These are phyloP conservation scores for Tetracladium marchalianum DNA, from an alignment of 495 filamentous ascomycete species.

Conservation along the genomic window DNA sequence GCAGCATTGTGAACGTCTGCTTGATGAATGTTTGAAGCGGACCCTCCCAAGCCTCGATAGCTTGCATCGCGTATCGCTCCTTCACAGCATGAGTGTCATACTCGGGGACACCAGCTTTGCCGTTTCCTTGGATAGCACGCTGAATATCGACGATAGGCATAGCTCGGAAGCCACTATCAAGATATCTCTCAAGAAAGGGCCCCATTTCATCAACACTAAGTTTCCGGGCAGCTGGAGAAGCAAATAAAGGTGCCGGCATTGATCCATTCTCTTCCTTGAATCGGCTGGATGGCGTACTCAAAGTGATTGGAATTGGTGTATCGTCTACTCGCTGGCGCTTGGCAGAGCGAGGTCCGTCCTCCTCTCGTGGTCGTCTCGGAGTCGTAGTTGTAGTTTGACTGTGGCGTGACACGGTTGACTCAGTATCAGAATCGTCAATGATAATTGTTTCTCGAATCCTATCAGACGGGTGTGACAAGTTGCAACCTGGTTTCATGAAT, in stretches of 20 bases:
- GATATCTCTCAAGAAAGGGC: neutral
- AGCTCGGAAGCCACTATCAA: constrained; percentile 1
- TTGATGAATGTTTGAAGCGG: constrained; percentile 10
- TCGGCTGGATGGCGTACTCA: neutral
- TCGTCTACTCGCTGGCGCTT: neutral
- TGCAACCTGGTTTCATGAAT: constrained; percentile 32
- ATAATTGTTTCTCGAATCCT: neutral
- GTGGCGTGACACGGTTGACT: neutral
- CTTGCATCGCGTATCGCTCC: constrained; percentile 1
- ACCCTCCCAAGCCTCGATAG: constrained; percentile 7
- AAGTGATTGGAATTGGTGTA: neutral
- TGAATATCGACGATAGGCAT: constrained; percentile 8
- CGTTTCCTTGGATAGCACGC: neutral
- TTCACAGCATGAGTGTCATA: neutral
- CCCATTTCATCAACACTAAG: no score
- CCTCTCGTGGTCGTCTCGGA: neutral
- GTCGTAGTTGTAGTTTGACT: neutral
- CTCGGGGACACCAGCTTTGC: constrained; percentile 9
- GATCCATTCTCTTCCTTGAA: neutral
- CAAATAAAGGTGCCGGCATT: neutral
- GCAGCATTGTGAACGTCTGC: constrained; percentile 3
- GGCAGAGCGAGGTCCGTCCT: neutral
- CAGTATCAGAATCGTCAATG: neutral
- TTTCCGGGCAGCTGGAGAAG: no score
- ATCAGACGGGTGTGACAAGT: constrained; percentile 16